Conservation (phyloP, 495 filamentous ascomycete species). For the Cairneyella variabilis region DNA sequence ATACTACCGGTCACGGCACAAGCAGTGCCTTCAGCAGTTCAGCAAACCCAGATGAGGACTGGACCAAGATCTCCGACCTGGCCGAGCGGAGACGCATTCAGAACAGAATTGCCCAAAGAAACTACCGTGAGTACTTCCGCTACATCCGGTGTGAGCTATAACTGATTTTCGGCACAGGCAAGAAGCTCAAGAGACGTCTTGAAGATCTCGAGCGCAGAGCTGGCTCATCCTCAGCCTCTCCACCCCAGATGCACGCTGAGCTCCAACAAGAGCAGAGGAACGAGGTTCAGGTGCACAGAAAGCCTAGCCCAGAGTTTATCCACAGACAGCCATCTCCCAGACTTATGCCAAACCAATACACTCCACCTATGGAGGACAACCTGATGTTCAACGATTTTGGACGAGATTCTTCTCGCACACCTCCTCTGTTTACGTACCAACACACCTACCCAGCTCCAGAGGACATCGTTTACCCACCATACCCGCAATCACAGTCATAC, state of each 20-base stretch:
- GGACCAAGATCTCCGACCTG: conserved; percentile 98
- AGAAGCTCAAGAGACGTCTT: conserved; percentile 96
- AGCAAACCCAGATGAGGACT: conserved; percentile 96
- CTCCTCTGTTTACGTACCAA: conserved; percentile 63
- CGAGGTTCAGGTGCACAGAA: conserved; percentile 18
- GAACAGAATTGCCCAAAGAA: conserved; percentile 95
- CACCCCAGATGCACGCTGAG: conserved; percentile 31
- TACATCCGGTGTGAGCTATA: not conserved
- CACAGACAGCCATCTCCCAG: conserved; percentile 38
- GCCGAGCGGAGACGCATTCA: conserved; percentile 93
- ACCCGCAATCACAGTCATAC: conserved; percentile 60
- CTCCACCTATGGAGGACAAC: conserved; percentile 54
- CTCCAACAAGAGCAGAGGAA: conserved; percentile 21
- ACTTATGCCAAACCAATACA: conserved; percentile 46
- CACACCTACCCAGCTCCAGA: conserved; percentile 63
- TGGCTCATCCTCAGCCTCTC: conserved; percentile 68
- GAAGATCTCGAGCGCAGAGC: conserved; percentile 95
- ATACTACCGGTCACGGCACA: conserved; percentile 66
- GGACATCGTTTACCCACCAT: conserved; percentile 63
- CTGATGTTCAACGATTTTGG: conserved; percentile 43
- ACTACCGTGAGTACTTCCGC: conserved; percentile 76
- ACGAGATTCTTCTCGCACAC: conserved; percentile 64
- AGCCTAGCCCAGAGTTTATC: conserved; percentile 25
- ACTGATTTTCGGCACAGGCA: conserved; percentile 56
- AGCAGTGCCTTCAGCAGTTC: conserved; percentile 96